phyloP scores from a whole-genome alignment of 345 rosid species.

The Linum trigynum region DNA sequence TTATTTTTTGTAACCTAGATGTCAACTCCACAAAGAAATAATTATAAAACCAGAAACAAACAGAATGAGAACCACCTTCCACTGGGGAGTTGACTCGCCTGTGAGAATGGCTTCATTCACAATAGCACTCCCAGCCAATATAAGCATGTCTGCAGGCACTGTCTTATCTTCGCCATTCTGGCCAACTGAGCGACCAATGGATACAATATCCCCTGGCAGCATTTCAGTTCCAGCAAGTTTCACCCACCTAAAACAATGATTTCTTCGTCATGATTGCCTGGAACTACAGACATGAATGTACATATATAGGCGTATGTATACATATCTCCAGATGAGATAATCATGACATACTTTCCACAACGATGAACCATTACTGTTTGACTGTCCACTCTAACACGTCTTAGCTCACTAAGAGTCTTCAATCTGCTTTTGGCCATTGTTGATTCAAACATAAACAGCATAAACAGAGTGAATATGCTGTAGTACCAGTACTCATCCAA shows the following conservation, averaged over 20 bases:
- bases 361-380: slow-evolving; percentile 91
- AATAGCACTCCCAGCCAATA: slow-evolving; percentile 93
- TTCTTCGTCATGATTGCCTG: slow-evolving; percentile 12
- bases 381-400: slow-evolving; percentile 90
- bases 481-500: slow-evolving; percentile 99
- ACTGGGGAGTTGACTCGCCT: slow-evolving; percentile 99
- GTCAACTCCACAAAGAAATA: slow-evolving; percentile 1
- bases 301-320: background rate
- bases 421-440: slow-evolving; percentile 98
- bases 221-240: slow-evolving; percentile 82
- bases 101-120: slow-evolving; percentile 99
- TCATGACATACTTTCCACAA: slow-evolving; percentile 73
- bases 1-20: background rate
- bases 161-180: slow-evolving; percentile 85
- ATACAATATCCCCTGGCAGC: slow-evolving; percentile 90
- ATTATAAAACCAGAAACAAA: background rate
- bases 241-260: slow-evolving; percentile 62
- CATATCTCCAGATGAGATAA: background rate
- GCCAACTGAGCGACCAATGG: slow-evolving; percentile 82
- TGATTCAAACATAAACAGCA: slow-evolving; percentile 99
- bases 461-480: slow-evolving; percentile 96
- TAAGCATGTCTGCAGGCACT: slow-evolving; percentile 97
- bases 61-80: slow-evolving; percentile 69
- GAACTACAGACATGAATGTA: background rate
- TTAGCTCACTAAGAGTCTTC: slow-evolving; percentile 84